Conservation (phyloP, 2,329 filamentous ascomycete species). For the Diaporthe ilicicola region DNA sequence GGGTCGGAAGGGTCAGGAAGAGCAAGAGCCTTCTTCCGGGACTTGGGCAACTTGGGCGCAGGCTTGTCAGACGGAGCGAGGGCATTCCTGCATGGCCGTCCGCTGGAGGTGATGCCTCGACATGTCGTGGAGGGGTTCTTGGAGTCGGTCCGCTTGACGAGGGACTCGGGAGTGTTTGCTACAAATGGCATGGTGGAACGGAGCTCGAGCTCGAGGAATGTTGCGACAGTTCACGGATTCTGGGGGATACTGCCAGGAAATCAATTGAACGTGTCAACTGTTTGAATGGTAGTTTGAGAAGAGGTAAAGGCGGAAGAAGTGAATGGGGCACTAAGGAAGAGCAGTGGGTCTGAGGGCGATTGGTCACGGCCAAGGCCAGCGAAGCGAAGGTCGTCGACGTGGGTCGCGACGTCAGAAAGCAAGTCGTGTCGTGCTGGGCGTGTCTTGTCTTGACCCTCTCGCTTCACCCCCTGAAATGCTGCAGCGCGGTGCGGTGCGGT, state of each 20-base stretch:
- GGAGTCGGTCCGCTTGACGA: slow-evolving; percentile 82
- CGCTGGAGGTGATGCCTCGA: slow-evolving; percentile 82
- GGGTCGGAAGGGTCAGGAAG: slow-evolving; percentile 63
- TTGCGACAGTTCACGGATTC: slow-evolving; percentile 25
- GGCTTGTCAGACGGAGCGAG: slow-evolving; percentile 58
- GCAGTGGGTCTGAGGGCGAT: slow-evolving; percentile 8
- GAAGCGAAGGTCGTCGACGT: slow-evolving; percentile 29
- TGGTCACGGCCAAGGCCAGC: slow-evolving; percentile 26
- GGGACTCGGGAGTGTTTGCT: slow-evolving; percentile 80
- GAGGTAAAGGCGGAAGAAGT: background rate
- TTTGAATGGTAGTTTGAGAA: background rate
- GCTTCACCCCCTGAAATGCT: slow-evolving; percentile 17
- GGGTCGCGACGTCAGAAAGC: slow-evolving; percentile 31
- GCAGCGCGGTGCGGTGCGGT: background rate
- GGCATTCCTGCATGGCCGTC: slow-evolving; percentile 82
- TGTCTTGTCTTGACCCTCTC: background rate
- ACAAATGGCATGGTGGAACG: slow-evolving; percentile 67
- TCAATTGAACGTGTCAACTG: background rate
- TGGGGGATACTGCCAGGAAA: background rate
- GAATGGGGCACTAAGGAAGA: background rate
- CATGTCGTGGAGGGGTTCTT: slow-evolving; percentile 86
- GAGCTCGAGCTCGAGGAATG: slow-evolving; percentile 35
- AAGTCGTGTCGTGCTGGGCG: slow-evolving; percentile 18
- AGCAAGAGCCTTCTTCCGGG: slow-evolving; percentile 42
- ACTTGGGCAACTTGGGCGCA: slow-evolving; percentile 41